Conservation (phyloP, 495 filamentous ascomycete species). For the Penicillium flavigenum region DNA sequence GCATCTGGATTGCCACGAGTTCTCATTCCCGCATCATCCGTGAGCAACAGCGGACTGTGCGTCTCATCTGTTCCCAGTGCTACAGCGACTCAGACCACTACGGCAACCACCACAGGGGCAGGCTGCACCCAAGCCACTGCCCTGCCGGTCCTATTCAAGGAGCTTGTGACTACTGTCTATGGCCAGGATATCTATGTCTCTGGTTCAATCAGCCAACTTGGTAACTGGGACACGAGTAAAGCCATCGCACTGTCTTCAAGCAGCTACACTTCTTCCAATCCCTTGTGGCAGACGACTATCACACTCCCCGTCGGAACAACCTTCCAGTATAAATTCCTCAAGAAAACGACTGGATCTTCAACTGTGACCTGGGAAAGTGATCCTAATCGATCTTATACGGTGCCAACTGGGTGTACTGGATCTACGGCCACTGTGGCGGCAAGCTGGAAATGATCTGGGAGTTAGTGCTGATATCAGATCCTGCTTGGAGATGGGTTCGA, state of each 20-base stretch:
- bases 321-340: constrained; percentile 66
- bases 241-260: constrained; percentile 52
- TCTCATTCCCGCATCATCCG: constrained; percentile 23
- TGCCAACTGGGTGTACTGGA: constrained; percentile 47
- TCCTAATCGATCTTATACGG: constrained; percentile 57
- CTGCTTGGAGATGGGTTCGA: neutral
- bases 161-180: constrained; percentile 46
- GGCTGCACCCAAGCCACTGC: constrained; percentile 39
- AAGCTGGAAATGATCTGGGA: constrained; percentile 23
- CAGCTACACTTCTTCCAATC: constrained; percentile 53
- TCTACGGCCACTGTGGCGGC: constrained; percentile 26
- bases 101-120: constrained; percentile 7
- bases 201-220: constrained; percentile 52
- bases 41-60: constrained; percentile 18
- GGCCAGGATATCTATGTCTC: constrained; percentile 59
- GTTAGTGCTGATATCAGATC: neutral
- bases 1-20: constrained; percentile 28
- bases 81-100: neutral
- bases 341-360: constrained; percentile 49
- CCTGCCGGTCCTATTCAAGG: constrained; percentile 57
- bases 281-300: constrained; percentile 53
- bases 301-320: constrained; percentile 47
- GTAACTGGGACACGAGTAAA: constrained; percentile 50
- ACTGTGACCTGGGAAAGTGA: constrained; percentile 60
- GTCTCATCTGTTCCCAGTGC: constrained; percentile 8